A percentile compares a stretch with the other conserved stretches of the same genome.
Conservation (phyloP, 1,139 yeast genomes). For the Geotrichum reessii region DNA sequence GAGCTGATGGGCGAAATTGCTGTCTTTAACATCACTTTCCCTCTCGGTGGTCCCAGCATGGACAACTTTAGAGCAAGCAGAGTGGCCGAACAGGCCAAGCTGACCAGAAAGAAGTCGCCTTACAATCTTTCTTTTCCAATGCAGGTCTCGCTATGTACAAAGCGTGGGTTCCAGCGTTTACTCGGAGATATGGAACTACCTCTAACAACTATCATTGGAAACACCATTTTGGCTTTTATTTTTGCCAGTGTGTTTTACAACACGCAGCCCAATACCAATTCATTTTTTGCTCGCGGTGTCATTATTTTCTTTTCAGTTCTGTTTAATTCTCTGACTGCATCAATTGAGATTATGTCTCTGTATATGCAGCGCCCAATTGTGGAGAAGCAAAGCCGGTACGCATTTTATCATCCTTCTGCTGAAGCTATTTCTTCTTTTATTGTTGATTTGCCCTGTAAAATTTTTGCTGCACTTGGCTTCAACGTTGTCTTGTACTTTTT, state of each 20-base stretch:
- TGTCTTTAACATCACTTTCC: conserved; percentile 29
- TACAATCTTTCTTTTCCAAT: conserved; percentile 58
- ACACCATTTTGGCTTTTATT: conserved; percentile 63
- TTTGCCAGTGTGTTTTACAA: conserved; percentile 73
- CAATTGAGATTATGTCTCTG: conserved; percentile 64
- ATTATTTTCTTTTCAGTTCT: conserved; percentile 70
- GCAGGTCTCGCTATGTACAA: conserved; percentile 57
- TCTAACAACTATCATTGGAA: conserved; percentile 53
- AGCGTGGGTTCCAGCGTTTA: conserved; percentile 58
- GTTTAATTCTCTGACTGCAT: conserved; percentile 71
- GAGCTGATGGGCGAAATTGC: conserved; percentile 42
- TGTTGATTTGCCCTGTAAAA: conserved; percentile 61
- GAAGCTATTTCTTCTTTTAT: conserved; percentile 66
- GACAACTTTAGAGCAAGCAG: conserved; percentile 35
- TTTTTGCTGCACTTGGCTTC: conserved; percentile 50
- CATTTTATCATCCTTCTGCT: conserved; percentile 71
- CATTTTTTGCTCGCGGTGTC: conserved; percentile 64
- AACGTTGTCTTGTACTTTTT: conserved; percentile 61
- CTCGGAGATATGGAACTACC: conserved; percentile 64
- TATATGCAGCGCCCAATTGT: conserved; percentile 70
- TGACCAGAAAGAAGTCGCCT: conserved; percentile 50
- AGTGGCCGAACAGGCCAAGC: conserved; percentile 53
- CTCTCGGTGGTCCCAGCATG: conserved; percentile 31
- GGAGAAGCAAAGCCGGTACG: conserved; percentile 71
- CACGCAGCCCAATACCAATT: conserved; percentile 42